Evolutionary conservation across 2,329 filamentous ascomycete species (phyloP).

Genomic region (Fusarium xyrophilum): DNA sequence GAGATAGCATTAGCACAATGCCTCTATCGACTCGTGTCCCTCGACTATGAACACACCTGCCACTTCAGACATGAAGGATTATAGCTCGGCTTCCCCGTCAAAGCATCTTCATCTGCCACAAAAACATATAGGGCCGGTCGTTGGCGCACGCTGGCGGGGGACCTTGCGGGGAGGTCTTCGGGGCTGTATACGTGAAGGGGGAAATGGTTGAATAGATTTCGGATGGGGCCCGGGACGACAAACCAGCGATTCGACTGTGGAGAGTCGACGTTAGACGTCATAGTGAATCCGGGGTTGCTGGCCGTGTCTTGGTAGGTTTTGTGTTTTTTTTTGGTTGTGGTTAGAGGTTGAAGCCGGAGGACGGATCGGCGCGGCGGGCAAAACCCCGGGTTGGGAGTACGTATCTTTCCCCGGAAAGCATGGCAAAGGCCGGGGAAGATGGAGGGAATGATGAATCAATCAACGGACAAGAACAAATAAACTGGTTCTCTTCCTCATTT

Average conservation of each 20-base stretch:
- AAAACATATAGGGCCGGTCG: conserved; percentile 78
- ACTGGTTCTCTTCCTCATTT: neutral
- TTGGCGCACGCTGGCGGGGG: conserved; percentile 50
- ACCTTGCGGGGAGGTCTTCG: conserved; percentile 75
- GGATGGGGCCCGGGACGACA: conserved; percentile 75
- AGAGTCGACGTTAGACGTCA: conserved; percentile 25
- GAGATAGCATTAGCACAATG: neutral
- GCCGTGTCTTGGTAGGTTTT: neutral
- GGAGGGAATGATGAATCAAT: neutral
- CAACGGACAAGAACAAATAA: neutral
- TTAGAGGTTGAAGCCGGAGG: conserved; percentile 6
- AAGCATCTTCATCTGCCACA: conserved; percentile 67
- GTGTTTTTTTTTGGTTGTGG: neutral
- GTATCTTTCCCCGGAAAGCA: conserved; percentile 6
- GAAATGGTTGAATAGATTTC: conserved; percentile 82
- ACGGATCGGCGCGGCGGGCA: conserved; percentile 31
- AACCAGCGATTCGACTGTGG: conserved; percentile 51
- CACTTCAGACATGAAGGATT: conserved; percentile 95
- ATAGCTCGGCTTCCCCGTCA: conserved; percentile 72
- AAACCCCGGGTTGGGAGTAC: conserved; percentile 33
- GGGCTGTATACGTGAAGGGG: conserved; percentile 78
- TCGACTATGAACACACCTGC: conserved; percentile 69
- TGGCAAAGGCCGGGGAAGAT: neutral
- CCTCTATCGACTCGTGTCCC: neutral
- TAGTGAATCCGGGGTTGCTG: neutral